Percentiles rank a stretch among this genome's conserved stretches.
These are phyloP conservation scores for Pythium phragmitis DNA, from an alignment of 352 stramenopile genomes.

Conservation along the genomic window DNA sequence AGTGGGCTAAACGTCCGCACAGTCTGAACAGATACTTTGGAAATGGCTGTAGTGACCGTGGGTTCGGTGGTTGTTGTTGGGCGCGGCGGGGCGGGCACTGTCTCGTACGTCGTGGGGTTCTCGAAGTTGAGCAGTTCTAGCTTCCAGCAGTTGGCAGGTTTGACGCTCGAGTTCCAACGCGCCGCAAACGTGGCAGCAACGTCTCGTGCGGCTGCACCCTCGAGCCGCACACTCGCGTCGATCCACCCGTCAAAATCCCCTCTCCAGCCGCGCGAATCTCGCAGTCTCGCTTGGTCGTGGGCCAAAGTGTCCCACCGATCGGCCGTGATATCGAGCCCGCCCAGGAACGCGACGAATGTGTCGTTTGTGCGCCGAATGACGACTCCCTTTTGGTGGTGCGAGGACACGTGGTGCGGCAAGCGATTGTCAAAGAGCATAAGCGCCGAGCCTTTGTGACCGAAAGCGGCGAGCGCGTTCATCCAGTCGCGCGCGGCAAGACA, in stretches of 20 bases:
- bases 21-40: conserved; percentile 27
- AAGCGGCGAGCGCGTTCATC: conserved; percentile 37
- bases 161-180: conserved; percentile 44
- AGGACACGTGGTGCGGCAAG: conserved; percentile 27
- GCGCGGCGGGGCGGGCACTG: conserved; percentile 31
- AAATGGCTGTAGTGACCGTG: neutral
- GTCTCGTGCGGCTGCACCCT: conserved; percentile 43
- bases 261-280: conserved; percentile 30
- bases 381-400: conserved; percentile 55
- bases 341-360: conserved; percentile 43
- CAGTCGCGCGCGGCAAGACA: conserved; percentile 63
- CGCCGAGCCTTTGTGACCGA: conserved; percentile 19
- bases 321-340: conserved; percentile 50
- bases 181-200: conserved; percentile 52
- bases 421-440: conserved; percentile 51
- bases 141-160: conserved; percentile 18
- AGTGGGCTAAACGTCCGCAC: conserved; percentile 45
- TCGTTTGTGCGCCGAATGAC: conserved; percentile 28
- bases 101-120: conserved; percentile 23
- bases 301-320: conserved; percentile 69
- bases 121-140: conserved; percentile 28
- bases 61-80: neutral
- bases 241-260: conserved; percentile 50
- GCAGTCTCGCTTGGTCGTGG: conserved; percentile 46
- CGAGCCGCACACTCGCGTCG: conserved; percentile 44